Evolutionary conservation across 176 grass and related monocot genomes (phyloP), one percentile per base, ranked within the genome.

Genomic region (Musa acuminata): DNA sequence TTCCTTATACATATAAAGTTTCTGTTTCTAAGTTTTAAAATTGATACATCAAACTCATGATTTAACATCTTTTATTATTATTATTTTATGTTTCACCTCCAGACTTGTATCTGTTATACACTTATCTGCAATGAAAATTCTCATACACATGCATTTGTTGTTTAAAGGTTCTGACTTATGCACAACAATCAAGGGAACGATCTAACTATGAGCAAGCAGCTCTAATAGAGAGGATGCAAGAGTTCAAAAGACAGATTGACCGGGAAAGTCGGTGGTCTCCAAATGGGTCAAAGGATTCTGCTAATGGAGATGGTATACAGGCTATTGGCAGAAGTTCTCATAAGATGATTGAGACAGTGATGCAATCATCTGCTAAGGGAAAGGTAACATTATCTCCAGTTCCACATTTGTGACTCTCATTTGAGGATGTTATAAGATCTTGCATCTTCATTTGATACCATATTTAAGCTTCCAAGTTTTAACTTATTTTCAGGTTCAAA

Each of bases 171-270:
- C 81, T 99, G 86, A 72, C 96, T 74, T 99, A 87, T 57, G 86
- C 96, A 80, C 96, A 99, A 14, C 96, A 99, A 82, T 99, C 96
- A 82, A 93, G 96, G 83, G 96, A 99, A 87, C 83, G 96, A 69
- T 94, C 91, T 62, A 99, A 95, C 80, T 91, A 95, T 29, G 96
- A 99, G 67, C 84, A 99, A 79, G 91, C 88, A 62, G 88, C 88
- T 77, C 83, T 99, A 77, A 17, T 89, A 67, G 96, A 99, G 76
- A 89, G 88, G 79, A 95, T 99, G 96, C 96, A 99, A 80, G 96
- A 99, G 12, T 99, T 99, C 60, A 99, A 99, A 83, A 84, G 91
- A 19, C 96, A 99, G 80, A 95, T 99, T 76, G 96, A 99, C 19
- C 80, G 91, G 59, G 96, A 99, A 82, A 91, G 86, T 77, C 78